Evolutionary conservation across 2,329 filamentous ascomycete species (phyloP), one percentile per base, ranked within the genome.

Genomic region (Fusarium marasasianum): DNA sequence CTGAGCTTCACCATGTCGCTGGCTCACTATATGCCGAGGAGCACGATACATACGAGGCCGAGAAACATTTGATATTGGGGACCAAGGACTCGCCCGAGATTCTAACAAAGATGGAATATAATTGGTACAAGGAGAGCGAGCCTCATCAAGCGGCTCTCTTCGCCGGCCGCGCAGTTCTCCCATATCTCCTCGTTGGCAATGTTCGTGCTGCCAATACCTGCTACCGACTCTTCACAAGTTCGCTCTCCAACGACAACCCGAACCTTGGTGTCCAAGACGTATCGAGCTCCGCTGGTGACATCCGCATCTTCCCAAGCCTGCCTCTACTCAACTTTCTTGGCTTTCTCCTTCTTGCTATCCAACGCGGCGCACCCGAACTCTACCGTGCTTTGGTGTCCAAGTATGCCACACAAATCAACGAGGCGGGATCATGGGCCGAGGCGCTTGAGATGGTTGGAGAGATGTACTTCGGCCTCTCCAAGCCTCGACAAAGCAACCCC

Each of bases 281-380:
- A 60, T 93, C 92, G 80, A 93, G 91, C 76, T 87, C 90, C 48
- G 90, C 86, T 50, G 91, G 91, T 62, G 94, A 97, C 71, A 84
- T 93, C 50, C 92, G 93, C 72, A 89, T 98, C 68, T 98, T 97
- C 83, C 95, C 96, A 0, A 94, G 93, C 66, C 85, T 99, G 72
- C 96, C 96, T n/a, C 88, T 99, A 62, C 88, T 99, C 79, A 99
- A 99, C 85, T 98, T 98, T 84, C 88, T 98, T 66, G 94, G 92
- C 37, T 86, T 99, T 75, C 85, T 99, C 56, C 85, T 98, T 58
- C 87, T 98, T 59, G 93, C 94, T 24, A 89, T 97, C 40, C 94
- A 97, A 83, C 91, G 95, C 75, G 94, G 93, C 24, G 88, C 84
- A 44, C 86, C 87, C n/a, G 94, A 97, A 77, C 84, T 97, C 55